Evolutionary conservation across 192 early-diverging fungal species (phyloP).

Genomic region (Cetraspora pellucida): DNA sequence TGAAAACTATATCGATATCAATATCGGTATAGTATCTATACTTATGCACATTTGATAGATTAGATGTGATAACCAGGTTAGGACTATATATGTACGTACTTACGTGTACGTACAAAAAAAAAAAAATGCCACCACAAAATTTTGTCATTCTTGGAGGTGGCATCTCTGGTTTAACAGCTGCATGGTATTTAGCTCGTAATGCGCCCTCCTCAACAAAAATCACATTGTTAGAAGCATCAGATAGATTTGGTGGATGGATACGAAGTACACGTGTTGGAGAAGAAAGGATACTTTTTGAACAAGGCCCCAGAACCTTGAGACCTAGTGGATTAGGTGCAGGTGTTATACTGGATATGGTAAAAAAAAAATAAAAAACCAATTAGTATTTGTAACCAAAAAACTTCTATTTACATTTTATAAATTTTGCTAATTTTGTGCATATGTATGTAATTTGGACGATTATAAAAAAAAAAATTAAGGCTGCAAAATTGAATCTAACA

Average conservation of each 20-base stretch:
- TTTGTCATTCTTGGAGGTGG: conserved; percentile 90
- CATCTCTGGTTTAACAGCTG: conserved; percentile 84
- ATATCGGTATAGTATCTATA: no score
- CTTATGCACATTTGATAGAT: no score
- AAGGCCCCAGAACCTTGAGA: conserved; percentile 83
- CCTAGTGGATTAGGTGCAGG: conserved; percentile 70
- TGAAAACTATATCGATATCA: no score
- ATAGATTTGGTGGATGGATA: conserved; percentile 88
- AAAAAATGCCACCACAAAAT: conserved; percentile 8
- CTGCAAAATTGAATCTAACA: conserved; percentile 66
- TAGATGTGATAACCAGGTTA: no score
- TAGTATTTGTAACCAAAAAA: neutral
- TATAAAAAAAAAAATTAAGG: conserved; percentile 42
- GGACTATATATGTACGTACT: no score
- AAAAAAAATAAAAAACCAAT: no score
- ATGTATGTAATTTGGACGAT: neutral
- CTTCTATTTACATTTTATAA: neutral
- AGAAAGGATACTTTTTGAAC: conserved; percentile 63
- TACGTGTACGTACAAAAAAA: neutral
- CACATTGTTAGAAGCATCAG: conserved; percentile 68
- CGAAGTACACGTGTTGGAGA: conserved; percentile 59
- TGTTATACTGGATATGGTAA: conserved; percentile 77
- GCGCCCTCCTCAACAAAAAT: conserved; percentile 54
- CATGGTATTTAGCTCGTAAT: conserved; percentile 71
- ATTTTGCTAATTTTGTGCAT: neutral